A percentile compares a stretch with the other conserved stretches of the same genome.
Conservation (phyloP, 805 yeast genomes). For the Teunomyces atbi region DNA sequence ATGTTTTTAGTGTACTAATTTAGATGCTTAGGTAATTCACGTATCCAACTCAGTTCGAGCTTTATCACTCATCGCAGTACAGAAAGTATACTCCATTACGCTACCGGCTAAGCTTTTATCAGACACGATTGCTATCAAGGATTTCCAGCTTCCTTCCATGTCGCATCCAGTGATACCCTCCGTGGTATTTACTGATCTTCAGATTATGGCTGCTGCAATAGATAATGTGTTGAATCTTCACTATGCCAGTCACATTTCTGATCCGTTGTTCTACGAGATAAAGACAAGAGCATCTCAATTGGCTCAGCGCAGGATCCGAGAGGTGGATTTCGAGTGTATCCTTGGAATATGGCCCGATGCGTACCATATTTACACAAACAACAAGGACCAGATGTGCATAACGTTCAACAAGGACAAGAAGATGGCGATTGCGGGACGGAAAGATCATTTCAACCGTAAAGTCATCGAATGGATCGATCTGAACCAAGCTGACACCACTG, state of each 20-base stretch:
- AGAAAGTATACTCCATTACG: no score
- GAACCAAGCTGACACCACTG: conserved; percentile 7
- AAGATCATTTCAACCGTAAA: conserved; percentile 13
- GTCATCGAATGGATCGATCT: conserved; percentile 23
- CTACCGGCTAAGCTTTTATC: no score
- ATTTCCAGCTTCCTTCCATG: neutral
- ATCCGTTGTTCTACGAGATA: conserved; percentile 22
- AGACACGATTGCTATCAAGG: no score
- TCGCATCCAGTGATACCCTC: conserved; percentile 11
- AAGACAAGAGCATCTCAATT: conserved; percentile 19
- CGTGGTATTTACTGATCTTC: conserved; percentile 6
- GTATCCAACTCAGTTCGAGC: no score
- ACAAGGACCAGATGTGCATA: conserved; percentile 7
- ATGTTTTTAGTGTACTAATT: neutral
- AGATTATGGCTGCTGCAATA: conserved; percentile 22
- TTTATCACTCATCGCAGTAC: no score
- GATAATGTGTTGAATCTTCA: conserved; percentile 34
- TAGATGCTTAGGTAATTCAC: no score
- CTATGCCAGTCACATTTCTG: conserved; percentile 29
- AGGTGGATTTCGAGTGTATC: conserved; percentile 17
- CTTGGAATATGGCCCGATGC: conserved; percentile 16
- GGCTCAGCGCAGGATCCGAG: conserved; percentile 16
- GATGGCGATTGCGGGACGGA: conserved; percentile 13
- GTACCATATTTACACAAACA: conserved; percentile 10
- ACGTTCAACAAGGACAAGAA: conserved; percentile 7